Evolutionary conservation across 1,284 basidiomycete species (phyloP).

Genomic region (Marasmius fiardii): DNA sequence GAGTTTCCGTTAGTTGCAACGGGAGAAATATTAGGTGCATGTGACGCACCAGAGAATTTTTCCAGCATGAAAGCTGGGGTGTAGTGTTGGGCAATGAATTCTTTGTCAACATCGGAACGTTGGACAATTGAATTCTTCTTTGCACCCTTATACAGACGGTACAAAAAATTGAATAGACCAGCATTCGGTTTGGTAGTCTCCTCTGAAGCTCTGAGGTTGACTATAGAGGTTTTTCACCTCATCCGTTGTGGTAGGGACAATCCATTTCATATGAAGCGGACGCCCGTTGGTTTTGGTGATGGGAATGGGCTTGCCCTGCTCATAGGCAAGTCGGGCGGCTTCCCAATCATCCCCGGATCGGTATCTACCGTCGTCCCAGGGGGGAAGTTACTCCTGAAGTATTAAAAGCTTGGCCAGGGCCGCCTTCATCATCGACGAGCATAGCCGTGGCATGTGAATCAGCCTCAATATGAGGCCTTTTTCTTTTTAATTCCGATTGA

Average conservation of each 20-base stretch:
- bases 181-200: not conserved
- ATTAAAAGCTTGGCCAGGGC: not conserved
- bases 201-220: no score
- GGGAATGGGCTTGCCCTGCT: not conserved
- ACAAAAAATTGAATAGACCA: not conserved
- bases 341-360: not conserved
- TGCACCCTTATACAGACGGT: not conserved
- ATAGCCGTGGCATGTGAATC: not conserved
- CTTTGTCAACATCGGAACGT: not conserved
- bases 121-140: not conserved
- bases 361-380: not conserved
- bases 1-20: not conserved
- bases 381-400: not conserved
- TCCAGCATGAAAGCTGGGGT: not conserved
- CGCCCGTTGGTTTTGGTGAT: not conserved
- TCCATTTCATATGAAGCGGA: not conserved
- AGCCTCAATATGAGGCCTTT: not conserved
- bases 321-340: not conserved
- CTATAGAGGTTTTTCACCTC: not conserved
- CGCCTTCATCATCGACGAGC: not conserved
- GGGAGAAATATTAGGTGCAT: not conserved
- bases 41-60: not conserved
- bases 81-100: not conserved
- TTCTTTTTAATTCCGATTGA: not conserved
- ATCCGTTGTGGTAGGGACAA: not conserved